phyloP scores from a whole-genome alignment of 352 stramenopile genomes.

The Thalassiosira hispida region DNA sequence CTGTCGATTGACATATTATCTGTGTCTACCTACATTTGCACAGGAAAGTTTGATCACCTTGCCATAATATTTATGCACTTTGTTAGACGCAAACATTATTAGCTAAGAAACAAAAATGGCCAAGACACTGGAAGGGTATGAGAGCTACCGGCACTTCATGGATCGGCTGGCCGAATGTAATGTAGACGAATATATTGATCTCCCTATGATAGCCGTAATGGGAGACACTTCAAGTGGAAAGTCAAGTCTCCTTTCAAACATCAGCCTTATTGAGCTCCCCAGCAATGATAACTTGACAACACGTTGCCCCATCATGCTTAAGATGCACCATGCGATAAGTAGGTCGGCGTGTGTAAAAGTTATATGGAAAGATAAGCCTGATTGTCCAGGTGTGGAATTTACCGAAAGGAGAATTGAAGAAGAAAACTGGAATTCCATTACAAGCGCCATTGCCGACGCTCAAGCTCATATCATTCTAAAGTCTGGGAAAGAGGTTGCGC shows the following conservation, averaged over 20 bases:
- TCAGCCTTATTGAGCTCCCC: slow-evolving; percentile 88
- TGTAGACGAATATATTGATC: slow-evolving; percentile 84
- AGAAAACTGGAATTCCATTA: slow-evolving; percentile 64
- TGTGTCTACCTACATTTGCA: too few species aligned
- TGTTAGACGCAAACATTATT: too few species aligned
- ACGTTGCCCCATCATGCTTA: slow-evolving; percentile 87
- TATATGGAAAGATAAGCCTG: slow-evolving; percentile 75
- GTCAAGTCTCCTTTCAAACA: slow-evolving; percentile 87
- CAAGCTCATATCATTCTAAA: slow-evolving; percentile 84
- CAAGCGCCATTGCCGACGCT: slow-evolving; percentile 64
- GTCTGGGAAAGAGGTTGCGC: slow-evolving; percentile 85
- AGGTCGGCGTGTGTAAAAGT: slow-evolving; percentile 83
- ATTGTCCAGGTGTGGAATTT: slow-evolving; percentile 28
- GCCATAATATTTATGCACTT: too few species aligned
- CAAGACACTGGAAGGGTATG: slow-evolving; percentile 46
- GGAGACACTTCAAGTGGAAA: slow-evolving; percentile 90
- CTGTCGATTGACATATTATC: too few species aligned
- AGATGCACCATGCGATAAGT: slow-evolving; percentile 70
- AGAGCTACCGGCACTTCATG: slow-evolving; percentile 56
- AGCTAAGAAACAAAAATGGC: too few species aligned
- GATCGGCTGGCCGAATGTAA: slow-evolving; percentile 41
- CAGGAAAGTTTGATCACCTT: too few species aligned
- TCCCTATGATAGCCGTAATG: slow-evolving; percentile 92
- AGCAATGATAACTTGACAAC: slow-evolving; percentile 87
- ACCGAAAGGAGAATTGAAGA: slow-evolving; percentile 31